Evolutionary conservation across 768 basidiomycete genomes (phyloP), one percentile per base, ranked within the genome.

Genomic region (Pilatotrama ljubarskyi): DNA sequence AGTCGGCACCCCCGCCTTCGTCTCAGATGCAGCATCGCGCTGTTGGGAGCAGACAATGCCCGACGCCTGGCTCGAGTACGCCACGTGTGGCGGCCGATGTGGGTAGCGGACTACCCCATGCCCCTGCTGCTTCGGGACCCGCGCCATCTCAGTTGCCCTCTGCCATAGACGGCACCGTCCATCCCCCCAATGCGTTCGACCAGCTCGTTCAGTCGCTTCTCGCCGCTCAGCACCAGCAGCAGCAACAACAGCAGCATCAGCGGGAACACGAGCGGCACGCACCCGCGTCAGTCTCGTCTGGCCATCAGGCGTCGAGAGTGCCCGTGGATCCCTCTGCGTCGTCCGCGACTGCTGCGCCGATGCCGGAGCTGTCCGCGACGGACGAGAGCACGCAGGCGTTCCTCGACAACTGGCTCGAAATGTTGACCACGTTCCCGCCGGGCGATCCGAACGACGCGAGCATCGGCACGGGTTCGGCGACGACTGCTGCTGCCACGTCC

Each of bases 171-270:
- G 38, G 24, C n/a, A 5, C 13, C 14, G 18, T 32, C 6, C 29
- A 40, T 14, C 47, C 55, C 13, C 46, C 36, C 11, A 57, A 57
- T 20, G 68, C 78, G 2, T 74, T 81, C 46, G 77, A 78, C 54
- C 72, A 77, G 40, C 66, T 80, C 20, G 69, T 81, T 22, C 70
- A 72, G 11, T 80, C 76, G 10, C 66, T 81, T 42, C 71, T 79
- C 13, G 66, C 76, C 35, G 74, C 70, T 8, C 56, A 60, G 32
- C 55, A 55, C 8, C 38, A 58, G n/a, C 41, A 29, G 20, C 42
- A 49, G 11, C 51, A 42, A 55, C 50, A 52, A 32, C 55, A 17
- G 20, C 49, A 48, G 42, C 38, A 37, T 51, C 25, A 44, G 35
- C 56, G 44, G 20, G 51, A 40, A 46, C 58, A 44, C n/a, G n/a